Evolutionary conservation across 192 early-diverging fungal genomes (phyloP).

Genomic region (Dissophora globulifera): DNA sequence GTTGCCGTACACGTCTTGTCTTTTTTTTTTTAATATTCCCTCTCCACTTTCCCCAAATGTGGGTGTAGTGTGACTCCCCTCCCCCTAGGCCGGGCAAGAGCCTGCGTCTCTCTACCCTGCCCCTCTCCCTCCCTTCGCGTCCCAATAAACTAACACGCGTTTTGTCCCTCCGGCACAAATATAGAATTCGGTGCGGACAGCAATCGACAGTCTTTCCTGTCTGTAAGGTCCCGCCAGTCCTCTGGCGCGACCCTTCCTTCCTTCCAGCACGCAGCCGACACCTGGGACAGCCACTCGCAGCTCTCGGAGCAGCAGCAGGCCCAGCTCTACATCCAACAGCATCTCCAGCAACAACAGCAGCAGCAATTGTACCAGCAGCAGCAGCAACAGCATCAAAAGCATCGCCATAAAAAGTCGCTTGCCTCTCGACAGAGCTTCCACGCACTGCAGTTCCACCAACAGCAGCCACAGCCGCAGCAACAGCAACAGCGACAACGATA

Average conservation of each 20-base stretch:
- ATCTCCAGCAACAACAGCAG: constrained; percentile 13
- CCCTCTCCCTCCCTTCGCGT: no score
- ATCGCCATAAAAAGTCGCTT: constrained; percentile 17
- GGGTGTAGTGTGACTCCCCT: no score
- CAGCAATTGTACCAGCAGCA: constrained; percentile 3
- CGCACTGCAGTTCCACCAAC: constrained; percentile 25
- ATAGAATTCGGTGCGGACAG: constrained; percentile 27
- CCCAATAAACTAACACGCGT: no score
- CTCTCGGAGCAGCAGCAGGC: constrained; percentile 9
- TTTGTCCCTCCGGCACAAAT: neutral
- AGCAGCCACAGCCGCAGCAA: constrained; percentile 17
- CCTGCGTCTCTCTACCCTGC: no score
- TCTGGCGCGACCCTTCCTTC: constrained; percentile 7
- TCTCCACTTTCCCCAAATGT: neutral
- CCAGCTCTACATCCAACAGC: constrained; percentile 2
- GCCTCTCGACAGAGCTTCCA: constrained; percentile 26
- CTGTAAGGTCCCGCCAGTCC: constrained; percentile 31
- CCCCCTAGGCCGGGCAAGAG: no score
- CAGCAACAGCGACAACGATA: constrained; percentile 9
- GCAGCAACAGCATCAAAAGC: constrained; percentile 18
- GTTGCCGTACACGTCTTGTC: no score
- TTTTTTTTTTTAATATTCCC: no score
- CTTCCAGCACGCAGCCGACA: constrained; percentile 17
- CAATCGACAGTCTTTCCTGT: constrained; percentile 14
- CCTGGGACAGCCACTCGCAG: constrained; percentile 24